Evolutionary conservation across 2,329 filamentous ascomycete species (phyloP).

Genomic region (Mycosphaerella arachidis): DNA sequence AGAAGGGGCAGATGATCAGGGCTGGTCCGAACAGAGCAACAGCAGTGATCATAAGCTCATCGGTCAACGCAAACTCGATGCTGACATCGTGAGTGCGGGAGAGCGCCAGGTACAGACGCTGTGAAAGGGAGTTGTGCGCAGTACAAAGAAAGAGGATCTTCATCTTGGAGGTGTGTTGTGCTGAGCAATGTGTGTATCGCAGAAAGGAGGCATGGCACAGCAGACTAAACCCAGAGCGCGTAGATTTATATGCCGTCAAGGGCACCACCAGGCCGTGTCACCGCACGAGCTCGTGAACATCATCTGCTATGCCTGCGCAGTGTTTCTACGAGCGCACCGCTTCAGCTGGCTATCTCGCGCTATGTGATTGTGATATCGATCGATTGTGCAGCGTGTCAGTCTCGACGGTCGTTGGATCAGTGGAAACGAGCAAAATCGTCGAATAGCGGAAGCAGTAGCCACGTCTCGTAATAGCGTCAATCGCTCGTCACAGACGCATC

Average conservation of each 20-base stretch:
- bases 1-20: slow-evolving; percentile 42
- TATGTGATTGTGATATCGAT: not conserved
- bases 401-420: not conserved
- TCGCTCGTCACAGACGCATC: not conserved
- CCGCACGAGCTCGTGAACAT: not conserved
- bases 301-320: not conserved
- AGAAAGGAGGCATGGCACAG: not conserved
- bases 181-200: slow-evolving; percentile 1
- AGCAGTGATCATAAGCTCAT: slow-evolving; percentile 38
- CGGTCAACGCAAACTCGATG: slow-evolving; percentile 37
- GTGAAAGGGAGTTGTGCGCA: slow-evolving; percentile 44
- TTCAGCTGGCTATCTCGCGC: not conserved
- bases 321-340: not conserved
- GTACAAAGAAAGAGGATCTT: slow-evolving; percentile 44
- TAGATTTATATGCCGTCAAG: not conserved
- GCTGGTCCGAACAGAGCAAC: slow-evolving; percentile 36
- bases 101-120: slow-evolving; percentile 37
- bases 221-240: not conserved
- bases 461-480: not conserved
- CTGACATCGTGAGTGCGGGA: slow-evolving; percentile 37
- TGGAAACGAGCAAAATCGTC: not conserved
- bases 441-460: not conserved
- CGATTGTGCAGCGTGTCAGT: not conserved
- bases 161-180: slow-evolving; percentile 23
- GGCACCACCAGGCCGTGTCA: not conserved